Evolutionary conservation across 306 rosid species (phyloP), one percentile per base, ranked within the genome.

Genomic region (Canavalia gladiata): DNA sequence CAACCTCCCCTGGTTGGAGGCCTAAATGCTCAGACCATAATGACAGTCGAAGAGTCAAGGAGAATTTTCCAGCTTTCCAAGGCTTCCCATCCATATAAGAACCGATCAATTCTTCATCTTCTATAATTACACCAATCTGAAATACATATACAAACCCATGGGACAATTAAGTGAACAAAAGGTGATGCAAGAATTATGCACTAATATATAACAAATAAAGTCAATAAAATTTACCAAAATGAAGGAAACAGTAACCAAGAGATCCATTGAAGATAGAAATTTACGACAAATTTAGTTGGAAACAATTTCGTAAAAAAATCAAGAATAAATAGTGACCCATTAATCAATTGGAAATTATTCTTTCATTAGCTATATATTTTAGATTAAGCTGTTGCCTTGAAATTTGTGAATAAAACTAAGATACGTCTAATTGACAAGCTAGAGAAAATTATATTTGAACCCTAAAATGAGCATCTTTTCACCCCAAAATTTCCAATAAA

Each of bases 21-120:
- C 98, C 99, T 10, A 95, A 91, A 86, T 95, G 99, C 81, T 95
- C 99, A 29, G 99, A 83, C 98, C 99, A 95, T 74, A 93, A 88
- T n/a, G 99, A 89, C 83, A 93, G 47, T 29, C 98, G 97, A 56
- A 95, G 98, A 76, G 90, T 88, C 77, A 85, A 83, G 35, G 98
- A 89, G 82, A 93, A 95, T 47, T 89, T 93, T 73, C 99, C 99
- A 49, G 98, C 99, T 79, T 89, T 88, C 97, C 97, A 95, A 52
- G 91, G 96, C 84, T 89, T 94, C 50, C 97, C 98, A 75, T 92
- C 97, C 98, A 95, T 95, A 75, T 31, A 83, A 28, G 97, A 95
- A 81, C 78, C 85, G 31, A 89, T 82, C 2, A 72, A 64, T 84
- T 95, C 97, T 86, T 69, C 91, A 89, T 93, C 99, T 87, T 93